Conservation (phyloP, 306 rosid genomes). For the Morella rubra region DNA sequence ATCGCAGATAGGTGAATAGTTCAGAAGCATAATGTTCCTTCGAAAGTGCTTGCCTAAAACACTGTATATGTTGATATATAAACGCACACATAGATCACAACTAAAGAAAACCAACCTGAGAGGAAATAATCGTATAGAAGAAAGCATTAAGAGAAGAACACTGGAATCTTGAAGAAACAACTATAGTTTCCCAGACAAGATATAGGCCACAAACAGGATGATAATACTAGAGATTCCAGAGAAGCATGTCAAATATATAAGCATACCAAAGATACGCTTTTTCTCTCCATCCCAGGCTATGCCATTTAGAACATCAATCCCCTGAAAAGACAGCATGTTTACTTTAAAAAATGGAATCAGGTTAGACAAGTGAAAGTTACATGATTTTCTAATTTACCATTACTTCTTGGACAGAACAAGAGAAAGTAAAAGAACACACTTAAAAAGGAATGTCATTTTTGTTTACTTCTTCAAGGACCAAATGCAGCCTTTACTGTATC, state of each 20-base stretch:
- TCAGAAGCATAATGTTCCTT: not conserved
- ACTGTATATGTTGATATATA: not conserved
- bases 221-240: not conserved
- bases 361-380: constrained; percentile 3
- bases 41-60: not conserved
- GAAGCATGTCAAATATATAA: not conserved
- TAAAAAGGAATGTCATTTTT: not conserved
- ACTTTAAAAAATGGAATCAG: constrained; percentile 11
- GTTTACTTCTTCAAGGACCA: not conserved
- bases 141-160: not conserved
- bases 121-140: no score
- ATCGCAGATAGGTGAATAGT: not conserved
- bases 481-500: not conserved
- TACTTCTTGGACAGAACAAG: constrained; percentile 8
- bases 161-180: not conserved
- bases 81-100: not conserved
- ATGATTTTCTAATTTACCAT: not conserved
- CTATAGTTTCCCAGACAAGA: not conserved
- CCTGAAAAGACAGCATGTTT: constrained; percentile 36
- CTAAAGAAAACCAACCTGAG: not conserved
- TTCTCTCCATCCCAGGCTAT: constrained; percentile 79
- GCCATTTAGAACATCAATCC: constrained; percentile 75
- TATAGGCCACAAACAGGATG: not conserved
- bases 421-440: not conserved
- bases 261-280: constrained; percentile 72